phyloP scores from a whole-genome alignment of 345 rosid species.

The Passiflora organensis region DNA sequence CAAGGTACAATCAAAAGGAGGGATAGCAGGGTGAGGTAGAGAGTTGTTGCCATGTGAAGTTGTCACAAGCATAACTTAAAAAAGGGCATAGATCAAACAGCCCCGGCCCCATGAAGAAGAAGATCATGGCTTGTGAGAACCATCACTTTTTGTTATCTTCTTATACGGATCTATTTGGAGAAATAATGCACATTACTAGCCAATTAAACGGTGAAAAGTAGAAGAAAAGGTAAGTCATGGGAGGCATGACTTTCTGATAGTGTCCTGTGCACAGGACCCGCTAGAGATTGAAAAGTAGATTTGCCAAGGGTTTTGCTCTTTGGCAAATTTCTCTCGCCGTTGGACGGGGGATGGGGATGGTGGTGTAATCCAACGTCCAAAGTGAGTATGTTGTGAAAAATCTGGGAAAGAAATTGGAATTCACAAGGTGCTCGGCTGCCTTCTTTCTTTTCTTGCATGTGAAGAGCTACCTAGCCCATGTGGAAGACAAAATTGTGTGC shows the following conservation, averaged over 20 bases:
- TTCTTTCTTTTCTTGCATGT: conserved; percentile 11
- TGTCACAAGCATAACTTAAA: conserved; percentile 19
- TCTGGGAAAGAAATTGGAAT: conserved; percentile 2
- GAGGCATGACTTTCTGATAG: conserved; percentile 12
- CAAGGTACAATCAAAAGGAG: not conserved
- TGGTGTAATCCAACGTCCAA: not conserved
- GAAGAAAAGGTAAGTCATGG: conserved; percentile 1
- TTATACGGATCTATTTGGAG: conserved; percentile 15
- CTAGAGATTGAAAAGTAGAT: conserved; percentile 13
- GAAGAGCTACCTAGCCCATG: not conserved
- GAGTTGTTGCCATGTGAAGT: conserved; percentile 19
- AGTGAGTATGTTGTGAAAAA: conserved; percentile 4
- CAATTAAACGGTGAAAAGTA: not conserved
- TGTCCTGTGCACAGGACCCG: conserved; percentile 3
- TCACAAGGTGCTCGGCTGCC: conserved; percentile 12
- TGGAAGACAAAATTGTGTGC: not conserved
- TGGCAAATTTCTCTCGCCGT: not conserved
- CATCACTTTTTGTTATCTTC: conserved; percentile 12
- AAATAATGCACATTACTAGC: not conserved
- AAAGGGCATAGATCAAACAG: not conserved
- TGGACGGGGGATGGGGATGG: not conserved
- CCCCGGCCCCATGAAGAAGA: not conserved
- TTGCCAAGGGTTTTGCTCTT: conserved; percentile 4
- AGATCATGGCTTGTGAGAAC: conserved; percentile 28
- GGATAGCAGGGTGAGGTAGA: conserved; percentile 4